Evolutionary conservation across 2,329 filamentous ascomycete species (phyloP).

Genomic region (Trichoderma sp.): DNA sequence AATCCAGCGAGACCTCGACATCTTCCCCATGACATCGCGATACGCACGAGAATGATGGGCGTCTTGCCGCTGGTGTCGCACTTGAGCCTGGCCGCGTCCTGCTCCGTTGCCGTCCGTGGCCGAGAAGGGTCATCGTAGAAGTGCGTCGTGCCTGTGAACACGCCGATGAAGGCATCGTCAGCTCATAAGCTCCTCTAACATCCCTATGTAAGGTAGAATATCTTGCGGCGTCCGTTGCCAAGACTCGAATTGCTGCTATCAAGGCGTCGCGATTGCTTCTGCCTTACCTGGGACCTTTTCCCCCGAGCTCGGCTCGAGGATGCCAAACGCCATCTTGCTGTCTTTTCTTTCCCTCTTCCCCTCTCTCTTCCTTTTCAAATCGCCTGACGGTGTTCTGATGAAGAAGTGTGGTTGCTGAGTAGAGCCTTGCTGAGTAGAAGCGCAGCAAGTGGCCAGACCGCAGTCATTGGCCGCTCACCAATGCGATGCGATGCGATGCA

Average conservation of each 20-base stretch:
- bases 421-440: neutral
- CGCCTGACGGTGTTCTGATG: no score
- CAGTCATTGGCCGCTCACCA: neutral
- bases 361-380: neutral
- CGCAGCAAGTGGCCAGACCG: neutral
- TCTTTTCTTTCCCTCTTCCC: neutral
- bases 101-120: constrained; percentile 47
- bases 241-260: neutral
- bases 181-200: neutral
- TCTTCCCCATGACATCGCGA: no score
- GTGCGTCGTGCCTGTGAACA: constrained; percentile 60
- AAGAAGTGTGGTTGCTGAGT: neutral
- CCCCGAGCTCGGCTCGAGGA: constrained; percentile 68
- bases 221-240: neutral
- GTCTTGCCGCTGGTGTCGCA: constrained; percentile 67
- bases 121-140: constrained; percentile 64
- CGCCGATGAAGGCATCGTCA: neutral
- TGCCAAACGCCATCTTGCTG: constrained; percentile 57
- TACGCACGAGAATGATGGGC: constrained; percentile 72
- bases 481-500: no score
- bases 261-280: neutral
- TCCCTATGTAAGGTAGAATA: no score
- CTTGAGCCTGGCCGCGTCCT: constrained; percentile 59
- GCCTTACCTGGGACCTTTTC: constrained; percentile 73
- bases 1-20: no score